Conservation (phyloP, 1,284 basidiomycete species). For the Neolentinus lepideus region DNA sequence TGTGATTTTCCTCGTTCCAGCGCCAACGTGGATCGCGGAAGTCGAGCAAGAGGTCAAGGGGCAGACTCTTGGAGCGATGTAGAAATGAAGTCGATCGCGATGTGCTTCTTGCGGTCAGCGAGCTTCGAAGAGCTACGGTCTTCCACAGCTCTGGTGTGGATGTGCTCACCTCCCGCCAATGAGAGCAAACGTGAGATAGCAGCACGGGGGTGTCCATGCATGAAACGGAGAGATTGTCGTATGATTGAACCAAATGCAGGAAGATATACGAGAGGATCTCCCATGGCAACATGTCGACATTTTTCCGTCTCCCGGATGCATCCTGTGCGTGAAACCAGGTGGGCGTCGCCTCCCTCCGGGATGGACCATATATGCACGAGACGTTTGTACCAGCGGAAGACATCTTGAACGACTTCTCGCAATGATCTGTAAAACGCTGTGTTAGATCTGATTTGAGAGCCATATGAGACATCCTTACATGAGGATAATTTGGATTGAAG, state of each 20-base stretch:
- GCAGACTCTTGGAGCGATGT: constrained; percentile 30
- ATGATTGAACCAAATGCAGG: neutral
- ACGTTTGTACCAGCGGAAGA: too few species aligned
- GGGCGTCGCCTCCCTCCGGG: too few species aligned
- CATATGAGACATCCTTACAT: too few species aligned
- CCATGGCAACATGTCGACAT: neutral
- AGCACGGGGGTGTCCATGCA: constrained; percentile 17
- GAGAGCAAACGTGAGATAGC: constrained; percentile 37
- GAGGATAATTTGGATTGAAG: too few species aligned
- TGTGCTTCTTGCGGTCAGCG: constrained; percentile 32
- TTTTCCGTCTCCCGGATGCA: neutral
- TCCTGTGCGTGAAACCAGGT: too few species aligned
- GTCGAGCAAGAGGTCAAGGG: constrained; percentile 43
- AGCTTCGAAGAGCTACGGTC: constrained; percentile 16
- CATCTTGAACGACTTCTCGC: too few species aligned
- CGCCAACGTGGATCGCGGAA: constrained; percentile 47
- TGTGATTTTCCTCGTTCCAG: constrained; percentile 36
- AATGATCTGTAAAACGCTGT: too few species aligned
- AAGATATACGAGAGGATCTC: neutral
- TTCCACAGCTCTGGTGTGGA: constrained; percentile 37
- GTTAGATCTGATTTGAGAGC: too few species aligned
- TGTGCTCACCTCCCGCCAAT: constrained; percentile 38
- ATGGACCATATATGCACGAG: too few species aligned
- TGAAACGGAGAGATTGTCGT: neutral
- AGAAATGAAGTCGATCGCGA: constrained; percentile 28